Evolutionary conservation across 495 filamentous ascomycete species (phyloP).

Genomic region (Xylaria castorea): DNA sequence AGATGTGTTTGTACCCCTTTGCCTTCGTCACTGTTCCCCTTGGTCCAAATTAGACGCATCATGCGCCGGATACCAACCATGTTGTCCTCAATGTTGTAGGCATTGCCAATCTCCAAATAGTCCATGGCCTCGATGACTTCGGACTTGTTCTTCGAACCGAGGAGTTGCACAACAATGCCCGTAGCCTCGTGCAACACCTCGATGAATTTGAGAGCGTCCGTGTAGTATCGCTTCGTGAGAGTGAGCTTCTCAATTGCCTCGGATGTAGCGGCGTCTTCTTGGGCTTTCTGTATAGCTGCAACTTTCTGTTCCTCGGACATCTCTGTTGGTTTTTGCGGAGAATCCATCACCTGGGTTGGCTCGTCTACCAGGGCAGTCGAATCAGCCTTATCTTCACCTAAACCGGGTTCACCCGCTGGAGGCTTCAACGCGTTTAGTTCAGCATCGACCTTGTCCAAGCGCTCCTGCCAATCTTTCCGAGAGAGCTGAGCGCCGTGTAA

Average conservation of each 20-base stretch:
- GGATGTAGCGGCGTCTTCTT: slow-evolving; percentile 70
- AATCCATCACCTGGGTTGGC: slow-evolving; percentile 73
- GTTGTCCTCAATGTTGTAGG: slow-evolving; percentile 92
- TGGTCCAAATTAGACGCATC: slow-evolving; percentile 98
- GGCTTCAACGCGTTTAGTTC: slow-evolving; percentile 84
- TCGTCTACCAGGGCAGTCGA: slow-evolving; percentile 80
- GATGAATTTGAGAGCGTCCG: slow-evolving; percentile 91
- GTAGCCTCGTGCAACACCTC: slow-evolving; percentile 88
- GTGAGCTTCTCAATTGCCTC: slow-evolving; percentile 86
- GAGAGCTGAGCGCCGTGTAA: slow-evolving; percentile 89
- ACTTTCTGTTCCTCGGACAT: slow-evolving; percentile 64
- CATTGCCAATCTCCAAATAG: slow-evolving; percentile 92
- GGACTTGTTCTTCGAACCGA: slow-evolving; percentile 93
- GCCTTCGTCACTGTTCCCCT: slow-evolving; percentile 98
- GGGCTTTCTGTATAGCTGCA: slow-evolving; percentile 69
- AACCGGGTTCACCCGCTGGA: slow-evolving; percentile 76
- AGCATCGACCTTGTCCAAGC: slow-evolving; percentile 78
- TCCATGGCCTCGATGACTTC: slow-evolving; percentile 99
- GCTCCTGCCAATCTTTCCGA: slow-evolving; percentile 80
- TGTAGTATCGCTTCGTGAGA: slow-evolving; percentile 86
- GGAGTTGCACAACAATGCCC: slow-evolving; percentile 77
- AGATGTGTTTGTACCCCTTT: slow-evolving; percentile 97
- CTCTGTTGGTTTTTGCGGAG: slow-evolving; percentile 52
- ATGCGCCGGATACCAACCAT: slow-evolving; percentile 90
- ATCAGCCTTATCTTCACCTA: slow-evolving; percentile 65